A percentile compares a stretch with the other conserved stretches of the same genome.
phyloP scores from a whole-genome alignment of 768 basidiomycete species.

The Leccinellum albellum region DNA sequence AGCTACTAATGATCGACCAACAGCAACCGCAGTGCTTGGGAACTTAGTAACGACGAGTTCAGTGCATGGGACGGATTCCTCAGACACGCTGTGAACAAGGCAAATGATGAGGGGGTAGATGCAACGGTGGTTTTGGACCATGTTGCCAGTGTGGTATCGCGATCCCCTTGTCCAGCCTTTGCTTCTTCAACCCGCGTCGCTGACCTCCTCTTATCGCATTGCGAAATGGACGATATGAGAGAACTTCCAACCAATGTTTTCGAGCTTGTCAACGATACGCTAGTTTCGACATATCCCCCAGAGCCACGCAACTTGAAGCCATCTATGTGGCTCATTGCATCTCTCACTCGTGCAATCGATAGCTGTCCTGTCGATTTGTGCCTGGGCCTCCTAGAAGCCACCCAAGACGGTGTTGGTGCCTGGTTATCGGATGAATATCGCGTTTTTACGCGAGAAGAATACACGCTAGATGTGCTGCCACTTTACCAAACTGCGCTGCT shows the following conservation, averaged over 20 bases:
- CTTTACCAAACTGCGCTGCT: slow-evolving; percentile 61
- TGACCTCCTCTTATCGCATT: slow-evolving; percentile 56
- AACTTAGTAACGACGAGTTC: slow-evolving; percentile 51
- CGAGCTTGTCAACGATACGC: slow-evolving; percentile 56
- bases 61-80: slow-evolving; percentile 60
- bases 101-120: slow-evolving; percentile 59
- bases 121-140: slow-evolving; percentile 50
- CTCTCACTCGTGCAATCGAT: slow-evolving; percentile 53
- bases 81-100: slow-evolving; percentile 47
- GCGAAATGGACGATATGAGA: slow-evolving; percentile 48
- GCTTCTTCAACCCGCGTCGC: slow-evolving; percentile 50
- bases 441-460: slow-evolving; percentile 50
- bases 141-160: slow-evolving; percentile 46
- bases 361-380: slow-evolving; percentile 49
- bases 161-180: slow-evolving; percentile 37
- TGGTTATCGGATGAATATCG: slow-evolving; percentile 64
- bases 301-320: slow-evolving; percentile 48
- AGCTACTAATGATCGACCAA: slow-evolving; percentile 3
- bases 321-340: slow-evolving; percentile 59
- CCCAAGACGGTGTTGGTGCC: slow-evolving; percentile 51
- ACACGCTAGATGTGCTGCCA: slow-evolving; percentile 56
- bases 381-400: slow-evolving; percentile 40
- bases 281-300: slow-evolving; percentile 65
- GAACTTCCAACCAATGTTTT: slow-evolving; percentile 53
- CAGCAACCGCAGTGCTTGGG: slow-evolving; percentile 47